phyloP scores from a whole-genome alignment of 495 filamentous ascomycete species.

The Neurospora sublineolata region DNA sequence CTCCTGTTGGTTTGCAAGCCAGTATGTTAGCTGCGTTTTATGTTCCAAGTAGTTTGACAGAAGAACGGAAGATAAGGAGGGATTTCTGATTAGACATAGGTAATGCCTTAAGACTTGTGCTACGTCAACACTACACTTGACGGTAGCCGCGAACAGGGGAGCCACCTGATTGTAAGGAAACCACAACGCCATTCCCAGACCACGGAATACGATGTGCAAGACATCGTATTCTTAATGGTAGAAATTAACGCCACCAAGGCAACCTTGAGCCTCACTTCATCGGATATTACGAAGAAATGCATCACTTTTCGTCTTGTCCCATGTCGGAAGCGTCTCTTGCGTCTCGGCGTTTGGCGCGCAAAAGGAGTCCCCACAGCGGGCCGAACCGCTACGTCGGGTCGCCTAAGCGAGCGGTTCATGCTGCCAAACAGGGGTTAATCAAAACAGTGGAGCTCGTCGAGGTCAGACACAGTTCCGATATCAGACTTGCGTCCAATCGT shows the following conservation, averaged over 20 bases:
- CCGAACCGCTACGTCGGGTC: neutral
- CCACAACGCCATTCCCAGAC: neutral
- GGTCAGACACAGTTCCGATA: neutral
- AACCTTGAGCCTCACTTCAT: neutral
- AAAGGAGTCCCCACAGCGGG: neutral
- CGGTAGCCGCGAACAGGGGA: neutral
- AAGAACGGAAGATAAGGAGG: neutral
- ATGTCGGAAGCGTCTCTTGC: neutral
- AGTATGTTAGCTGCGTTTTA: neutral
- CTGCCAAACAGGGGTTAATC: neutral
- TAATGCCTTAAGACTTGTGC: neutral
- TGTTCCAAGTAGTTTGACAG: neutral
- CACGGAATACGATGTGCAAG: neutral
- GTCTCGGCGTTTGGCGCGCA: neutral
- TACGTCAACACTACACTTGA: neutral
- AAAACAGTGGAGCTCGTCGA: neutral
- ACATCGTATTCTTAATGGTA: neutral
- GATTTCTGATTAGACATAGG: neutral
- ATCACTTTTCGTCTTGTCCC: neutral
- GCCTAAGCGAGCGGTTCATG: neutral
- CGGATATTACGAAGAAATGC: neutral
- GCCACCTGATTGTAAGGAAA: neutral
- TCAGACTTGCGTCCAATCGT: neutral
- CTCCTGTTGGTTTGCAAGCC: neutral
- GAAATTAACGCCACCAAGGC: neutral